Percentiles rank a stretch among this genome's conserved stretches.
phyloP scores from a whole-genome alignment of 148 eudicot species.

The Chenopodium berlandieri region DNA sequence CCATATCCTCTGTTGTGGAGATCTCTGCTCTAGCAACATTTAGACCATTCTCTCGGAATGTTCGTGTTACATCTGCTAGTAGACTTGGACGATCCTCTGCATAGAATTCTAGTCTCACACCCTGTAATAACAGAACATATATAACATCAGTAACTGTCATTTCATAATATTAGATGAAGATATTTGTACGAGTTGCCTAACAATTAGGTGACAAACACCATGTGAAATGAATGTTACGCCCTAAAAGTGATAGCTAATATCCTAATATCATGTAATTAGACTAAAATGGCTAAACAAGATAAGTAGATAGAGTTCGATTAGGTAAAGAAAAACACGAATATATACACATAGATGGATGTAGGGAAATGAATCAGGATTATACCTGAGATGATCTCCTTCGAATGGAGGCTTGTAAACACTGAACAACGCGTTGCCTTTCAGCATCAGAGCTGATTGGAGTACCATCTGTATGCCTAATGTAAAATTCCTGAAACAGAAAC shows the following conservation, averaged over 20 bases:
- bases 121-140: constrained; percentile 38
- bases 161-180: neutral
- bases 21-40: constrained; percentile 89
- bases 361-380: constrained; percentile 12
- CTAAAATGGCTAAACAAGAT: neutral
- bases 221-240: neutral
- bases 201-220: neutral
- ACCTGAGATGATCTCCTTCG: constrained; percentile 85
- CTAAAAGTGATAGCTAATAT: no score
- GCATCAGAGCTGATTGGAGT: constrained; percentile 86
- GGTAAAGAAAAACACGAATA: no score
- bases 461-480: constrained; percentile 78
- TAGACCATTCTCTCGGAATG: constrained; percentile 83
- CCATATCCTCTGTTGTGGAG: constrained; percentile 55
- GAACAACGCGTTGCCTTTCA: constrained; percentile 79
- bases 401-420: constrained; percentile 75
- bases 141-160: constrained; percentile 15
- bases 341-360: neutral
- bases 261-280: neutral
- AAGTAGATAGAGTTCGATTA: no score
- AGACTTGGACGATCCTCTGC: constrained; percentile 56
- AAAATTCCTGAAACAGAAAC: constrained; percentile 67
- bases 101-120: constrained; percentile 73
- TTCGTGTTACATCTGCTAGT: constrained; percentile 75
- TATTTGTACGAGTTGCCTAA: neutral